Evolutionary conservation across 148 eudicot genomes (phyloP), one percentile per base, ranked within the genome.

Genomic region (Salicornia ramosissima): DNA sequence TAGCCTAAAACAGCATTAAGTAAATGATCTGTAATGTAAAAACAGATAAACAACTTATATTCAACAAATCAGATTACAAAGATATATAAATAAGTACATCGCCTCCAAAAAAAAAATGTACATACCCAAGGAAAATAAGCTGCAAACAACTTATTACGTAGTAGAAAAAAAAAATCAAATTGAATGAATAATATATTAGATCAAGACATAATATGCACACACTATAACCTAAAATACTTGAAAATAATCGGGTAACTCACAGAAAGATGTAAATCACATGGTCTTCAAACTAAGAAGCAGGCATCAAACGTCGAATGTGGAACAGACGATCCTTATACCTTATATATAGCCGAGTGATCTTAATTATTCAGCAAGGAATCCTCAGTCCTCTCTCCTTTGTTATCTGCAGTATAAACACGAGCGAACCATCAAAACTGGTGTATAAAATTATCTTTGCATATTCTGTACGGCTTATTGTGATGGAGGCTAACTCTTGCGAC

Each of bases 401-500:
- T 46, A 65, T 67, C 76, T 65, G 76, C 59, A 73, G 68, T 59
- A 73, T 56, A 65, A 55, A 65, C 70, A 63, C 15, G 71, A 52
- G 31, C 56, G 46, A 53, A 49, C 29, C 25, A 47, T 68, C 71
- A 74, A 57, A 58, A 34, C 21, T 30, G 51, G 22, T 74, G 67
- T 34, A 60, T 36, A 51, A 50, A 58, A 68, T 15, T 49, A 47
- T 40, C 22, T 6, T 24, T 60, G 29, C 5, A 22, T 43, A 10
- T 43, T 22, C 56, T 57, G 18, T 59, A 54, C 61, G 33, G 30
- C 55, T 24, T 29, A 36, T 74, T 28, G 31, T 33, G 12, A 22
- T 0, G 33, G 5, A 40, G 10, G 75, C 80, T 78, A 80, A 62
- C 58, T 81, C 79, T 67, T 90, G 65, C 86, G 76, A 63, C 89